These are phyloP conservation scores for Puya raimondii DNA, from an alignment of 176 grass and related monocot species.

Conservation along the genomic window DNA sequence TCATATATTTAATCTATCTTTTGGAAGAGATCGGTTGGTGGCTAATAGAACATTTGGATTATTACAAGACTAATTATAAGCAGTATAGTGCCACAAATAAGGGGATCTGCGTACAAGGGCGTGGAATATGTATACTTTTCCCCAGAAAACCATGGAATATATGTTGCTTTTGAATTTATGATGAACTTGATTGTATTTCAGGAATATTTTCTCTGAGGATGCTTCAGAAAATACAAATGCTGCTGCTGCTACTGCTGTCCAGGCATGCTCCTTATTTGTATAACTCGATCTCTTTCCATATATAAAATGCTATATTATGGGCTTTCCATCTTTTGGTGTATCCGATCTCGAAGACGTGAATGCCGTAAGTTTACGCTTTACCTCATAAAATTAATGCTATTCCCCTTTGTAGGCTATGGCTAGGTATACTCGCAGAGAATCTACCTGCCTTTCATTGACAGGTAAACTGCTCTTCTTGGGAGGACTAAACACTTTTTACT, in stretches of 20 bases:
- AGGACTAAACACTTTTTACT: conserved; percentile 15
- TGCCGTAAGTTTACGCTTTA: background rate
- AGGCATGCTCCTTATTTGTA: conserved; percentile 41
- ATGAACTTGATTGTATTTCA: conserved; percentile 21
- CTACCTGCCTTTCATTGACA: conserved; percentile 76
- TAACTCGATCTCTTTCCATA: background rate
- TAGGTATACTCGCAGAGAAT: conserved; percentile 78
- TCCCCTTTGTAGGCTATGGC: conserved; percentile 64
- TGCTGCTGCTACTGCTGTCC: conserved; percentile 51
- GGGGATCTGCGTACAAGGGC: too few relatives aligned
- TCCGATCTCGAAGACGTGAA: background rate
- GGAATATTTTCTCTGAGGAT: conserved; percentile 89
- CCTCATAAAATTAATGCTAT: conserved; percentile 17
- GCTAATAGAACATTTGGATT: too few relatives aligned
- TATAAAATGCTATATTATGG: background rate
- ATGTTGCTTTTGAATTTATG: background rate
- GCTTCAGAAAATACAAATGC: conserved; percentile 48
- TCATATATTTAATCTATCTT: too few relatives aligned
- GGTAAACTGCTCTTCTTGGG: conserved; percentile 35
- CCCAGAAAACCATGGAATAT: conserved; percentile 4
- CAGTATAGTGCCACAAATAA: too few relatives aligned
- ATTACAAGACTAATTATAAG: too few relatives aligned
- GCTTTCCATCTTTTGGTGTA: background rate
- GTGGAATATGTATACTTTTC: background rate
- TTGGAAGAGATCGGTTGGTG: too few relatives aligned